A percentile compares a stretch with the other conserved stretches of the same genome.
phyloP scores from a whole-genome alignment of 805 yeast genomes.

The Candida piceae region DNA sequence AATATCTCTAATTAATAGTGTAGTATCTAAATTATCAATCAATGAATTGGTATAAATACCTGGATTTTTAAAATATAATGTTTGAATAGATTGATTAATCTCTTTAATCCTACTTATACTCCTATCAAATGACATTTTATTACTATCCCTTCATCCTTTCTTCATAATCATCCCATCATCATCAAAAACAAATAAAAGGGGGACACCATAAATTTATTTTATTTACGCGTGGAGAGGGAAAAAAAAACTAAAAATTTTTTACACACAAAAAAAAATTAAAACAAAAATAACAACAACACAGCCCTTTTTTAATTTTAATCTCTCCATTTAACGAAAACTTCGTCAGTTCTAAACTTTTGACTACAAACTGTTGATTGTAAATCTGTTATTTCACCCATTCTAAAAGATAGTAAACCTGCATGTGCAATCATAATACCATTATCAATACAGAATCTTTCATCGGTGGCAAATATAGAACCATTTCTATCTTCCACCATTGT shows the following conservation, averaged over 20 bases:
- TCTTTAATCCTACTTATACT: conserved; percentile 12
- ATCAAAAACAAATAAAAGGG: not conserved
- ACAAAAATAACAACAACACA: not conserved
- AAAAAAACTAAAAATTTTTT: not conserved
- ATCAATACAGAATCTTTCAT: conserved; percentile 94
- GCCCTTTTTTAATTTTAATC: conserved; percentile 32
- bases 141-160: too few species aligned
- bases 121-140: conserved; percentile 14
- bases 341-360: conserved; percentile 92
- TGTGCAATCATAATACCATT: conserved; percentile 99
- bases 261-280: conserved; percentile 1
- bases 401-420: conserved; percentile 82
- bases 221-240: too few species aligned
- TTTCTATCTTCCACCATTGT: conserved; percentile 84
- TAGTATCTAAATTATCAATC: conserved; percentile 16
- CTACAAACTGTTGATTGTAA: conserved; percentile 78
- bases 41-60: conserved; percentile 23
- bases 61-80: conserved; percentile 15
- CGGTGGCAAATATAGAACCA: conserved; percentile 91
- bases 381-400: conserved; percentile 68
- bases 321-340: conserved; percentile 87
- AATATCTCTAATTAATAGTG: conserved; percentile 19
- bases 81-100: conserved; percentile 18
- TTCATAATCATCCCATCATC: not conserved
- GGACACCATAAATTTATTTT: too few species aligned